phyloP scores from a whole-genome alignment of 1,284 basidiomycete genomes.

The Pascua sp. region DNA sequence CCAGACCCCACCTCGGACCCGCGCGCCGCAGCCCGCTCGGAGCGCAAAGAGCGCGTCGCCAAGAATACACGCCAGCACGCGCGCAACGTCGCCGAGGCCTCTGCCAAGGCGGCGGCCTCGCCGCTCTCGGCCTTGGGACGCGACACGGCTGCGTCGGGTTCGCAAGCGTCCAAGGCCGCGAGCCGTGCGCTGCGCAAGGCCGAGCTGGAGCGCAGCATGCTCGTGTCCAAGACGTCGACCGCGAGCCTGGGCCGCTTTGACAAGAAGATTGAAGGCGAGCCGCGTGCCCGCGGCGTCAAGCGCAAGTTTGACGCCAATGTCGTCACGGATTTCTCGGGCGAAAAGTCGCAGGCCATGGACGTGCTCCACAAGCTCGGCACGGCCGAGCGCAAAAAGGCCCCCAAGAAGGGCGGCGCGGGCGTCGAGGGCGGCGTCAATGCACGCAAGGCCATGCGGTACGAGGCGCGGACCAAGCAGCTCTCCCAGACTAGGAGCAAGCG shows the following conservation, averaged over 20 bases:
- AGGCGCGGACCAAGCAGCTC: constrained; percentile 20
- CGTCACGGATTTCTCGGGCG: constrained; percentile 52
- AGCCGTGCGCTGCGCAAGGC: constrained; percentile 60
- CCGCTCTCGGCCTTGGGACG: constrained; percentile 17
- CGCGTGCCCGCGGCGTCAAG: constrained; percentile 81
- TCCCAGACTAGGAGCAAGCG: constrained; percentile 10
- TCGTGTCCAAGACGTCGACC: constrained; percentile 76
- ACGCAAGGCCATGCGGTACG: constrained; percentile 78
- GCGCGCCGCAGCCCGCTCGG: constrained; percentile 69
- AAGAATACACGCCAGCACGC: constrained; percentile 65
- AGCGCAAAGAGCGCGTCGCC: constrained; percentile 63
- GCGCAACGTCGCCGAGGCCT: constrained; percentile 71
- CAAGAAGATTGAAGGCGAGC: constrained; percentile 82
- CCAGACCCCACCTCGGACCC: constrained; percentile 71
- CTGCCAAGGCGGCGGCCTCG: constrained; percentile 22
- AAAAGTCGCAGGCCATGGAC: constrained; percentile 70
- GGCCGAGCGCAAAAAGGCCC: constrained; percentile 53
- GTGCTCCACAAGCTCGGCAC: constrained; percentile 74
- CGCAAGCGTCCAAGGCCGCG: constrained; percentile 26
- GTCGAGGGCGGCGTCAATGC: constrained; percentile 58
- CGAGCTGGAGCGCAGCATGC: constrained; percentile 73
- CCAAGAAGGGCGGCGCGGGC: constrained; percentile 53
- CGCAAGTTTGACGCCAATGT: constrained; percentile 66
- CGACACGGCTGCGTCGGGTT: constrained; percentile 9
- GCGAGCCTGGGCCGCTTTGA: constrained; percentile 92